These are phyloP conservation scores for Coniferiporia sulphurascens DNA, from an alignment of 1,284 basidiomycete species.

Conservation along the genomic window DNA sequence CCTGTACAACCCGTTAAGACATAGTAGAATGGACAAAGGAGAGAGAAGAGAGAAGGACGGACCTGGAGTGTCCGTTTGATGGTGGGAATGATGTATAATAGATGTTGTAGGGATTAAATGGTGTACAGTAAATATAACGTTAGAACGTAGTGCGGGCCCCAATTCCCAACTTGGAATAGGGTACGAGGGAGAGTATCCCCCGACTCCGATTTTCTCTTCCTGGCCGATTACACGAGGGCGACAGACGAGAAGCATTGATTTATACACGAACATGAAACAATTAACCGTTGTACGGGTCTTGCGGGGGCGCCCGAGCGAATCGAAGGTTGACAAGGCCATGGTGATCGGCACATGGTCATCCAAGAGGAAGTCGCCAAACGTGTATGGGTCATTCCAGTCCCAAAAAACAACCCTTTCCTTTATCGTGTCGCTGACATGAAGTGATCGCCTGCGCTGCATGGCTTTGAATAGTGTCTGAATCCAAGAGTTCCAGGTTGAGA, in stretches of 20 bases:
- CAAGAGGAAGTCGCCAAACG: constrained; percentile 2
- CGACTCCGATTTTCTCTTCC: background rate
- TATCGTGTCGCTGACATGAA: background rate
- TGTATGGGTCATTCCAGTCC: background rate
- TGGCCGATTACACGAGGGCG: background rate
- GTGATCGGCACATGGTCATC: background rate
- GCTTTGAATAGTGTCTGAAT: background rate
- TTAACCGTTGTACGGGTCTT: background rate
- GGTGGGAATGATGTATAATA: background rate
- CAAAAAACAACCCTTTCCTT: background rate
- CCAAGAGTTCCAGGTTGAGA: background rate
- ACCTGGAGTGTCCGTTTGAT: background rate
- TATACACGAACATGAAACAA: background rate
- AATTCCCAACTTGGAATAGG: background rate
- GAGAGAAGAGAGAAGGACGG: background rate
- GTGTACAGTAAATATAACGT: background rate
- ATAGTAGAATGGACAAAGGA: background rate
- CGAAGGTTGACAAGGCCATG: background rate
- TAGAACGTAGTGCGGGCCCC: background rate
- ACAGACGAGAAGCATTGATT: background rate
- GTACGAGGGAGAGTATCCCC: background rate
- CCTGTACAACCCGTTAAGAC: background rate
- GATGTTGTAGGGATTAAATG: background rate
- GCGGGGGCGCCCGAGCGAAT: background rate
- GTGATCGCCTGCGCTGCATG: background rate